Evolutionary conservation across 176 grass and related monocot species (phyloP), one percentile per base, ranked within the genome.

Genomic region (Musa itinerans): DNA sequence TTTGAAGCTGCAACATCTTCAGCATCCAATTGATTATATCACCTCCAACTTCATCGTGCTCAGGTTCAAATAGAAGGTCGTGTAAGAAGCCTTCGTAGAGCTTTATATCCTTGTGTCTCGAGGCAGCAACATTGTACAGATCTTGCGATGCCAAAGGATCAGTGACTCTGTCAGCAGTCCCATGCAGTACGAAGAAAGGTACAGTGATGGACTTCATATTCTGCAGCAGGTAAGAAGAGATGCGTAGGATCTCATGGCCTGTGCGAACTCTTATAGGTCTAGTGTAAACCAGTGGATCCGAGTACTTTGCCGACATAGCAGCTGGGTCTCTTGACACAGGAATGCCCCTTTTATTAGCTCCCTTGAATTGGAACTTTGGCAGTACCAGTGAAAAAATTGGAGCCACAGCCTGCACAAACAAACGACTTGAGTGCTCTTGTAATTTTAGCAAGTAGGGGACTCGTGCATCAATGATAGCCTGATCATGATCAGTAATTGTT

Each of bases 11-110:
- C 34, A 98, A 85, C 71, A 82, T 94, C 15, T 65, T 71, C 24
- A 94, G 83, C 95, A 94, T 99, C 95, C 95, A 99, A n/a, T 57
- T 48, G 25, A 99, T 94, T 86, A 99, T 99, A 50, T 94, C 95
- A 5, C 73, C 69, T 0, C 80, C 95, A 1, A 99, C 80, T 73
- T 87, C 90, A 65, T 99, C 86, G 2, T 83, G 89, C 78, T 99
- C 95, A 2, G 95, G 95, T 78, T 99, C 95, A 1, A 99, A 99
- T 26, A 99, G 87, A 76, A 99, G 81, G 59, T 99, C 95, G 9
- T 99, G 95, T 48, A 99, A 76, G 86, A 99, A 94, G 9, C 95
- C 95, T 1, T 98, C 88, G 29, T 98, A 98, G 52, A 99, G 86
- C 73, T 82, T 86, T 7, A 94, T 43, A 24, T 91, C 80, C 82